Evolutionary conservation across 352 stramenopile species (phyloP), one percentile per base, ranked within the genome.

Genomic region (Peronospora tabacina): DNA sequence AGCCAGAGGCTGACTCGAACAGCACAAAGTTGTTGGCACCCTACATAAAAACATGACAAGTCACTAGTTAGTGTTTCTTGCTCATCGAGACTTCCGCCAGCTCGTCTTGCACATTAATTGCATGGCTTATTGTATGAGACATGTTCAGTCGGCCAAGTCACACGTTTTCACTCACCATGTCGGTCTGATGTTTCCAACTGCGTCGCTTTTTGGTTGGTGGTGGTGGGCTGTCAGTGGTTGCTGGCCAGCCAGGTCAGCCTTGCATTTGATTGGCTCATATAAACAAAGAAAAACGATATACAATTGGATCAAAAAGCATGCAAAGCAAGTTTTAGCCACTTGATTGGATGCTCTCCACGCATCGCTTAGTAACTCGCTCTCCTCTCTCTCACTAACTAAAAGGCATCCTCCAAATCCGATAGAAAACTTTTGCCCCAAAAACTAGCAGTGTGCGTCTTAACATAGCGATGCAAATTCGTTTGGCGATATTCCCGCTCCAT

Each of bases 1-100:
- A 99, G 58, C 97, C 97, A 30, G 95, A 98, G 22, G 97, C 96
- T 48, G 89, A 95, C 75, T 99, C 97, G 60, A 98, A 97, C 44
- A 99, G 79, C 43, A 97, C 86, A 60, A 92, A 89, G 58, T 85
- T 82, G 70, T 89, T 91, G 57, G 63, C 54, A 55, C 63, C 63
- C 63, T 72, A 44, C 33, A 24, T 28, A 37, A 6, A 52, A 30
- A 11, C 2, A 22, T 35, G 4, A 56, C n/a, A 42, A 60, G 37
- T 7, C 4, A 36, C 15, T 28, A 58, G 49, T 68, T 65, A 68
- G 49, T 57, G 39, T 48, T 11, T 55, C 13, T 7, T 20, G 19
- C 33, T 36, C 34, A n/a, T 5, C 16, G n/a, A 2, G 0, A 41
- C 46, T 42, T 48, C 26, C 20, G 20, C 42, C 44, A 54, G 44